Evolutionary conservation across 2,329 filamentous ascomycete species (phyloP).

Genomic region (Paradendryphiella salina): DNA sequence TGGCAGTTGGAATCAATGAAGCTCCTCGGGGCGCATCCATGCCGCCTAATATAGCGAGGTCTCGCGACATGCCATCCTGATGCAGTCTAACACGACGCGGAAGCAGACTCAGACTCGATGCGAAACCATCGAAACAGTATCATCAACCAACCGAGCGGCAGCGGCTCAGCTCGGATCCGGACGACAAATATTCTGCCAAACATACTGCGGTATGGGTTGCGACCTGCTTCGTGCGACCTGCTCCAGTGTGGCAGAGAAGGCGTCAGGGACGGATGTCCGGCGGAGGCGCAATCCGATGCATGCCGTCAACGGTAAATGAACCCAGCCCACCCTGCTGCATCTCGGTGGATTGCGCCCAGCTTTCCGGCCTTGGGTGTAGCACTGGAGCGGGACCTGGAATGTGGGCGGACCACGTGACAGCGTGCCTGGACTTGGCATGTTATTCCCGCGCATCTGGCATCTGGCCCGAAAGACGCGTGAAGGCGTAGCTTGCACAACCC

Average conservation of each 20-base stretch:
- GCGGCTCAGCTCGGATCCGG: not conserved
- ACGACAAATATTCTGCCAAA: not conserved
- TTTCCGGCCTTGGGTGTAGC: not conserved
- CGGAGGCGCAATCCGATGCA: slow-evolving; percentile 24
- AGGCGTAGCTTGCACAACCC: slow-evolving; percentile 1
- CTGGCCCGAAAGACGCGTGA: slow-evolving; percentile 11
- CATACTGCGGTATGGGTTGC: too few relatives aligned
- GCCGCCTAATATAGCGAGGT: slow-evolving; percentile 3
- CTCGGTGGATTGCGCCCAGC: slow-evolving; percentile 3
- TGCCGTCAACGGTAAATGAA: slow-evolving; percentile 13
- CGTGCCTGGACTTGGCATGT: slow-evolving; percentile 10
- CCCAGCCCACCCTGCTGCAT: slow-evolving; percentile 1
- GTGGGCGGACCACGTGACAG: slow-evolving; percentile 17
- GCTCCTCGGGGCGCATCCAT: slow-evolving; percentile 1
- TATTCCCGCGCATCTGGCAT: not conserved
- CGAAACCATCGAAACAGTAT: slow-evolving; percentile 11
- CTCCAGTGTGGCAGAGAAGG: not conserved
- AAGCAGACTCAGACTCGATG: slow-evolving; percentile 3
- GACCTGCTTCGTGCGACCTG: not conserved
- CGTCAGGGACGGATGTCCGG: slow-evolving; percentile 20
- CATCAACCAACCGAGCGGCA: too few relatives aligned
- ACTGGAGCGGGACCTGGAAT: too few relatives aligned
- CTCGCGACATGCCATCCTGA: slow-evolving; percentile 2
- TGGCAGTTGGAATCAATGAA: not conserved
- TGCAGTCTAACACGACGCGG: not conserved